Base-by-base conservation (phyloP, 202 grass and related monocot genomes). In the Panicum virgatum region DNA sequence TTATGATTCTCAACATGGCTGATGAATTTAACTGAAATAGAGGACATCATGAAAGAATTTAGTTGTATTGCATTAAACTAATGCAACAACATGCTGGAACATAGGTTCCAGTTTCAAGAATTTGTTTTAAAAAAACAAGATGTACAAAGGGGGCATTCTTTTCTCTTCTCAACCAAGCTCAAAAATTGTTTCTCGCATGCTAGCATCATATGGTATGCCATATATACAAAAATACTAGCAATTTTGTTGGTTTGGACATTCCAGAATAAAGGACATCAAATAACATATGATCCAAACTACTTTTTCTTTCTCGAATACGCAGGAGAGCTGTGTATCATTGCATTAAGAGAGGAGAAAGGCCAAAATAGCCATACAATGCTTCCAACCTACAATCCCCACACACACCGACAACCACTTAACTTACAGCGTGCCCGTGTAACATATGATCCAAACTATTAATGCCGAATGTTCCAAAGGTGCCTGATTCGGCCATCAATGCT, bases 131-230 rank as follows among this genome's bases (percentile, higher is more conserved):
- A 9, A 0, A 61, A 45, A 34, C n/a, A 63, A 2, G 34, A 48
- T 48, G 1, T 9, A 67, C 39, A 59, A 37, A 59, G 6, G 15
- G 10, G 29, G 0, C 2, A 4, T 32, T 48, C 29, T 58, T 47
- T 16, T 77, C 29, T 77, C 10, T 84, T 77, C 46, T 84, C n/a
- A 44, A 64, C 38, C 46, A 40, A 52, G 12, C 48, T 57, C 1
- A 2, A 23, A 80, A 20, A n/a, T 80, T 23, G 18, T 19, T 20
- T 0, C 30, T 37, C 66, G 40, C 47, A 7, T 16, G 3, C 46
- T 76, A 45, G 37, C 12, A 57, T 34, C 42, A 45, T 10, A 38
- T 32, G 46, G 39, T 25, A 9, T 53, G 32, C 16, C 50, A 61
- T 32, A 50, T 63, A 62, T 32, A 76, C 56, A 42, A 44, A n/a